Conservation (phyloP, 2,329 filamentous ascomycete species). For the Clonostachys byssicola region DNA sequence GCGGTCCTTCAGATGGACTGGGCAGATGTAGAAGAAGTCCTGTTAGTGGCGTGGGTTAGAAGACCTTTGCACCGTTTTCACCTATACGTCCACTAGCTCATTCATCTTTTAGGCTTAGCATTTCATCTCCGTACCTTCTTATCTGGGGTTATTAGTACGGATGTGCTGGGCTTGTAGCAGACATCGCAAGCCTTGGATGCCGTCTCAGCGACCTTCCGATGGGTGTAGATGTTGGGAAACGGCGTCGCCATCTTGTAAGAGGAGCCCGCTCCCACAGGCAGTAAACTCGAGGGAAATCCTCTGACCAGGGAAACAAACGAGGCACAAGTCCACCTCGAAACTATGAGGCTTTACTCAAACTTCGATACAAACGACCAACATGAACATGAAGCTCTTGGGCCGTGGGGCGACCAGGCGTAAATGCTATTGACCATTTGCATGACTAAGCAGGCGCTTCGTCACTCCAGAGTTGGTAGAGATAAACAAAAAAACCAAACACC, state of each 20-base stretch:
- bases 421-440: background rate
- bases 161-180: conserved; percentile 84
- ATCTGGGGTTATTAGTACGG: conserved; percentile 83
- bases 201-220: conserved; percentile 82
- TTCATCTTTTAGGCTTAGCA: background rate
- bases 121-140: conserved; percentile 63
- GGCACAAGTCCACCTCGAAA: too few relatives aligned
- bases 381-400: too few relatives aligned
- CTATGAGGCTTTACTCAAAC: too few relatives aligned
- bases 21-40: conserved; percentile 92
- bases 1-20: conserved; percentile 74
- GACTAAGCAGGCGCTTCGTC: background rate
- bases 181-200: conserved; percentile 82
- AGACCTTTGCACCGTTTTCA: too few relatives aligned
- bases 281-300: too few relatives aligned
- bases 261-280: too few relatives aligned
- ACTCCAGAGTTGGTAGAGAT: background rate
- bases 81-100: too few relatives aligned
- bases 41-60: conserved; percentile 3
- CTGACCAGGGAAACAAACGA: too few relatives aligned
- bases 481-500: background rate
- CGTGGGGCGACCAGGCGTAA: too few relatives aligned
- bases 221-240: conserved; percentile 77
- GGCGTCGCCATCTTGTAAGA: conserved; percentile 29
- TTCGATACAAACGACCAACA: too few relatives aligned